Percentiles rank a stretch among this genome's conserved stretches.
Evolutionary conservation across 495 filamentous ascomycete species (phyloP).

Genomic region (Aspergillus wentii): DNA sequence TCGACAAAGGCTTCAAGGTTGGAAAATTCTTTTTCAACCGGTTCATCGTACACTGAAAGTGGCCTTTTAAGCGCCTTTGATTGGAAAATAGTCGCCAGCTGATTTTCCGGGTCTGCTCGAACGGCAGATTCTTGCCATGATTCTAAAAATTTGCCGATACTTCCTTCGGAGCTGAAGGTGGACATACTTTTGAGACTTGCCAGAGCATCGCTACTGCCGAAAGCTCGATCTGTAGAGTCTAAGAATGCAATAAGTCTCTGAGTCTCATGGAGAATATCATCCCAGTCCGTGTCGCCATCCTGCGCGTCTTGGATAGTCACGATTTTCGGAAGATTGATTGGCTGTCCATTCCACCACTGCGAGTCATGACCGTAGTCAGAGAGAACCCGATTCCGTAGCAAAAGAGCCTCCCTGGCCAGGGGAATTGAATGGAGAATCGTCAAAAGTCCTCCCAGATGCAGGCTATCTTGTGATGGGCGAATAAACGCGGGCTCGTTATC

Average conservation of each 20-base stretch:
- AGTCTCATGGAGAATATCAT: conserved; percentile 44
- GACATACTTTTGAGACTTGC: conserved; percentile 38
- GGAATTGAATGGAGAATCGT: conserved; percentile 85
- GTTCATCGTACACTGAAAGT: conserved; percentile 24
- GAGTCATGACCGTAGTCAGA: conserved; percentile 62
- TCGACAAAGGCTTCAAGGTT: conserved; percentile 36
- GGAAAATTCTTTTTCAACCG: conserved; percentile 35
- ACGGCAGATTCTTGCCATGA: conserved; percentile 40
- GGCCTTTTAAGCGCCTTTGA: conserved; percentile 35
- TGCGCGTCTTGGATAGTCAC: conserved; percentile 45
- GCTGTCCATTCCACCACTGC: conserved; percentile 82
- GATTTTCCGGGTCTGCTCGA: conserved; percentile 33
- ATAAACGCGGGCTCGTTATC: conserved; percentile 65
- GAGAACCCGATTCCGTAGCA: conserved; percentile 47
- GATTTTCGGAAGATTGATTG: conserved; percentile 54
- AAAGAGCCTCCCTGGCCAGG: conserved; percentile 67
- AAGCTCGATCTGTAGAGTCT: conserved; percentile 71
- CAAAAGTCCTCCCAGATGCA: conserved; percentile 63
- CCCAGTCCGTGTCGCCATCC: conserved; percentile 30
- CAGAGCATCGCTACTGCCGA: conserved; percentile 67
- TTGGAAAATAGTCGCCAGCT: conserved; percentile 31
- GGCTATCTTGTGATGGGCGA: conserved; percentile 52
- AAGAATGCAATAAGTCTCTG: conserved; percentile 88
- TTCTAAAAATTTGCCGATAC: conserved; percentile 31
- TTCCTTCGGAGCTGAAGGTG: conserved; percentile 27